phyloP scores from a whole-genome alignment of 257 asterid genomes.

The Petunia secreta region DNA sequence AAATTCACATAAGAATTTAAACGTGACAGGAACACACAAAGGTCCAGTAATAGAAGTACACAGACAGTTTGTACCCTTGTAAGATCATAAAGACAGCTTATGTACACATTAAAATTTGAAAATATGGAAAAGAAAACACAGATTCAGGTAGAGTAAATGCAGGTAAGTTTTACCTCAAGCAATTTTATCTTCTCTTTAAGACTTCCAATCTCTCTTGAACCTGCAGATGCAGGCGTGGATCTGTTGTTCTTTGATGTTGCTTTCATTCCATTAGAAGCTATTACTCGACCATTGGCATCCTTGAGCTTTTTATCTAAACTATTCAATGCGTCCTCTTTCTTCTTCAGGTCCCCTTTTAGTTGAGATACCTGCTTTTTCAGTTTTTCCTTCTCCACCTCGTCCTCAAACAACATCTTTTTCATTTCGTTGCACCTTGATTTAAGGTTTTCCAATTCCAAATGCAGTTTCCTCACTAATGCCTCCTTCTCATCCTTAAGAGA shows the following conservation, averaged over 20 bases:
- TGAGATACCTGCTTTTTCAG: conserved; percentile 57
- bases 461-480: conserved; percentile 42
- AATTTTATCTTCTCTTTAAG: conserved; percentile 73
- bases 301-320: conserved; percentile 68
- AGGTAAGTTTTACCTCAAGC: conserved; percentile 71
- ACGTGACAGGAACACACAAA: neutral
- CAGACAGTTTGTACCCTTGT: neutral
- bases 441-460: conserved; percentile 52
- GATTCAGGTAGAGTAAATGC: neutral
- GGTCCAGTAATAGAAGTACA: neutral
- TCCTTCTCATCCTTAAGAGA: conserved; percentile 63
- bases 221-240: conserved; percentile 33
- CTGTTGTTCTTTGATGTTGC: conserved; percentile 41
- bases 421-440: conserved; percentile 50
- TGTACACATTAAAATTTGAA: neutral
- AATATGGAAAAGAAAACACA: neutral
- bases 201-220: conserved; percentile 57
- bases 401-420: conserved; percentile 41
- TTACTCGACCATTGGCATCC: conserved; percentile 39
- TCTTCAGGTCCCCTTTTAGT: conserved; percentile 58
- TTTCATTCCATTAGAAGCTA: conserved; percentile 42
- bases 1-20: neutral
- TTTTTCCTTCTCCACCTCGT: conserved; percentile 65
- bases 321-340: conserved; percentile 61
- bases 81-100: neutral